These are phyloP conservation scores for Camelina neglecta DNA, from an alignment of 345 rosid species.

Conservation along the genomic window DNA sequence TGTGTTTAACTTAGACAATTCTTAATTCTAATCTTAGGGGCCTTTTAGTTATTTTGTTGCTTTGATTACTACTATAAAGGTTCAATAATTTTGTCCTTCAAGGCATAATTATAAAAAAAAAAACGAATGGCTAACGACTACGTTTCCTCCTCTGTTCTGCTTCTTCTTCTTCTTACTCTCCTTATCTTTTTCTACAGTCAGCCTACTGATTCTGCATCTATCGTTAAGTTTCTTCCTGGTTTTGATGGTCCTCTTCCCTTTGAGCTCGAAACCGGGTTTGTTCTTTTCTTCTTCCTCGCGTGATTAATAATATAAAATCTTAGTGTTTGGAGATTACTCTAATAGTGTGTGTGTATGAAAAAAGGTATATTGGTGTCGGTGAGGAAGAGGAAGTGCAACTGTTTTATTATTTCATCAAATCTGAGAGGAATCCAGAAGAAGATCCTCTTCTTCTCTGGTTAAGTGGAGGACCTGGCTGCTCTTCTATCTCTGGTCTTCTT, in stretches of 20 bases:
- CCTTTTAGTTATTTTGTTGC: not conserved
- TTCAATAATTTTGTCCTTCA: not conserved
- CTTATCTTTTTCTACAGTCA: not conserved
- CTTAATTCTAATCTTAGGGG: not conserved
- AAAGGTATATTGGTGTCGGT: constrained; percentile 60
- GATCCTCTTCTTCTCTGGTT: constrained; percentile 73
- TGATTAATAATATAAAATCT: not conserved
- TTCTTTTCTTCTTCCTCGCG: not conserved
- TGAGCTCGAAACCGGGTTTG: constrained; percentile 36
- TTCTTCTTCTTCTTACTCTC: not conserved
- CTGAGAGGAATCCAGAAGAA: constrained; percentile 56
- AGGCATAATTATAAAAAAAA: not conserved
- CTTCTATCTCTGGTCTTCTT: constrained; percentile 49
- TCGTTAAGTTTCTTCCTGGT: constrained; percentile 35
- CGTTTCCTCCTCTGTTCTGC: not conserved
- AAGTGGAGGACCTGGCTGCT: constrained; percentile 79
- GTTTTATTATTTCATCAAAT: constrained; percentile 69
- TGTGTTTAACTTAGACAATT: not conserved
- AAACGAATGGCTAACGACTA: constrained; percentile 3
- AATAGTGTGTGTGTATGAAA: not conserved
- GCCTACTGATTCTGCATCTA: constrained; percentile 17
- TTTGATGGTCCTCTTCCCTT: constrained; percentile 39
- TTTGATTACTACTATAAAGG: not conserved
- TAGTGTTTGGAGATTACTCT: not conserved
- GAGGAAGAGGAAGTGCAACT: constrained; percentile 51